phyloP scores from a whole-genome alignment of 2,329 filamentous ascomycete genomes.

The Microsporum canis region DNA sequence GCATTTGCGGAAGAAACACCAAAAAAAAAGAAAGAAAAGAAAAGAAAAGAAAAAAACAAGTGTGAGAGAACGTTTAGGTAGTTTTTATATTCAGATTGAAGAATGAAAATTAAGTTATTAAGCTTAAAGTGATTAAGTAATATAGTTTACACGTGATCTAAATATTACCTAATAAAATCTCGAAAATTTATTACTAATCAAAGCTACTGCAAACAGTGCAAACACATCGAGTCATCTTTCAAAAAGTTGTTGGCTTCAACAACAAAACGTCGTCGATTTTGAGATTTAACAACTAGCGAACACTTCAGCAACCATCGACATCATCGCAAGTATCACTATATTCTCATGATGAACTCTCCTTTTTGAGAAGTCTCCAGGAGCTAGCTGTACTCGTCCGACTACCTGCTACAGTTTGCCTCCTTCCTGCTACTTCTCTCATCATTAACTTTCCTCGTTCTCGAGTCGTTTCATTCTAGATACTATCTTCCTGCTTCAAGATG shows the following conservation, averaged over 20 bases:
- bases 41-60: too few relatives aligned
- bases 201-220: background rate
- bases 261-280: background rate
- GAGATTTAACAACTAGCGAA: background rate
- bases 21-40: too few relatives aligned
- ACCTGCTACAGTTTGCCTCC: conserved; percentile 4
- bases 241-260: background rate
- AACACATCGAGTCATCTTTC: background rate
- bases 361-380: background rate
- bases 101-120: too few relatives aligned
- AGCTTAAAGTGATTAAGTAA: too few relatives aligned
- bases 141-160: too few relatives aligned
- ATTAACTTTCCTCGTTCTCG: background rate
- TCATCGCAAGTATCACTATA: background rate
- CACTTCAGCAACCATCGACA: background rate
- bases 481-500: conserved; percentile 14
- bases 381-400: background rate
- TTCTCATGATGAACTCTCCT: background rate
- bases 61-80: too few relatives aligned
- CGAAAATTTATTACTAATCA: background rate
- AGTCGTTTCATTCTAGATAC: background rate
- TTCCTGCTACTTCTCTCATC: background rate
- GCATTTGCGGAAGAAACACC: too few relatives aligned
- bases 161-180: background rate
- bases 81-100: too few relatives aligned